Percentiles rank a stretch among this genome's conserved stretches.
Evolutionary conservation across 306 rosid species (phyloP).

Genomic region (Albizia julibrissin): DNA sequence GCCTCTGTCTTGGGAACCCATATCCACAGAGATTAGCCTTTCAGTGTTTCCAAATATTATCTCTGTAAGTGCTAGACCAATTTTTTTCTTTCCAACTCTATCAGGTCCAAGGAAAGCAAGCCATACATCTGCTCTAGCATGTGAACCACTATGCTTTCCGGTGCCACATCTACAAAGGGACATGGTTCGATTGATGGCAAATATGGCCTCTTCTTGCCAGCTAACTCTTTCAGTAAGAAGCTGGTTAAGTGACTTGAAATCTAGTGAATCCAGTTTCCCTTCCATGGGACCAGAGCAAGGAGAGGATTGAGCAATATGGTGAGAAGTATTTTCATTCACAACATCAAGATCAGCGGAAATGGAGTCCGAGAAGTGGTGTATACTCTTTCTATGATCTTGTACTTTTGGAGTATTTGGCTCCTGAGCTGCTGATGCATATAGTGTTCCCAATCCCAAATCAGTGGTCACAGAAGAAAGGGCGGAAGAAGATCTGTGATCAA

Average conservation of each 20-base stretch:
- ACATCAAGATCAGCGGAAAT: constrained; percentile 54
- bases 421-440: constrained; percentile 52
- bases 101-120: constrained; percentile 83
- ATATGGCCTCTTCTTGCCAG: constrained; percentile 84
- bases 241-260: constrained; percentile 63
- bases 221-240: constrained; percentile 63
- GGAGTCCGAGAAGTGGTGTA: constrained; percentile 55
- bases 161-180: constrained; percentile 50
- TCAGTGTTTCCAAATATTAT: constrained; percentile 54
- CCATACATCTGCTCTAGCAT: constrained; percentile 71
- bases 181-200: constrained; percentile 52
- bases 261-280: constrained; percentile 49
- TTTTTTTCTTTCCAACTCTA: constrained; percentile 74
- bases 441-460: constrained; percentile 91
- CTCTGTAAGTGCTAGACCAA: constrained; percentile 75
- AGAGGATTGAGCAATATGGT: constrained; percentile 47
- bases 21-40: constrained; percentile 64
- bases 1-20: constrained; percentile 48
- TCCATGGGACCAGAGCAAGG: constrained; percentile 45
- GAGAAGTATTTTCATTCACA: constrained; percentile 39
- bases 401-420: constrained; percentile 50
- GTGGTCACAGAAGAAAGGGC: constrained; percentile 68
- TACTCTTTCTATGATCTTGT: constrained; percentile 39
- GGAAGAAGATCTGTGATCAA: constrained; percentile 43
- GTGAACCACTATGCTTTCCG: constrained; percentile 49